These are phyloP conservation scores for Penicillium thymicola DNA, from an alignment of 2,329 filamentous ascomycete species.

Conservation along the genomic window DNA sequence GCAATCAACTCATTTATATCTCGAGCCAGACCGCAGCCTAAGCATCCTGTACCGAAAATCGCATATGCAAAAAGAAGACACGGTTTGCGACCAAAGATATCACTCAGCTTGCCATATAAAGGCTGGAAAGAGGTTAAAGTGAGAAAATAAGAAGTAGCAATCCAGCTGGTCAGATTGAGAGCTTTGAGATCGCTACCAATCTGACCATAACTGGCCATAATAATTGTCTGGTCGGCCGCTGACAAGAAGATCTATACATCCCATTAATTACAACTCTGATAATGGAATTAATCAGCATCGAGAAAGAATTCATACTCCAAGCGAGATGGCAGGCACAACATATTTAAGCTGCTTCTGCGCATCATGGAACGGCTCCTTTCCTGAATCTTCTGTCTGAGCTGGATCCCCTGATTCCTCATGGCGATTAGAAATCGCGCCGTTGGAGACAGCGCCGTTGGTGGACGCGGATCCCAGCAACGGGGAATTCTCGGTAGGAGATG, in stretches of 20 bases:
- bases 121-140: conserved; percentile 74
- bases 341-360: conserved; percentile 52
- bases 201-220: conserved; percentile 71
- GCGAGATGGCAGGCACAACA: conserved; percentile 59
- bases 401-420: conserved; percentile 21
- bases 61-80: conserved; percentile 51
- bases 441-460: conserved; percentile 25
- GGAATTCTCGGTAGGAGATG: conserved; percentile 41
- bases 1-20: conserved; percentile 64
- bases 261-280: background rate
- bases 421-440: conserved; percentile 22
- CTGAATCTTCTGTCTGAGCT: conserved; percentile 17
- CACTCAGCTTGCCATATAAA: conserved; percentile 57
- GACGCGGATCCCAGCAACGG: conserved; percentile 42
- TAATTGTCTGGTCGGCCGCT: conserved; percentile 72
- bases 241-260: conserved; percentile 63
- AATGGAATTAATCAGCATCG: background rate
- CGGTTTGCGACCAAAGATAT: conserved; percentile 56
- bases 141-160: conserved; percentile 68
- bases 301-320: conserved; percentile 52
- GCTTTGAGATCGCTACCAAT: conserved; percentile 74
- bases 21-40: conserved; percentile 57
- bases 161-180: conserved; percentile 72
- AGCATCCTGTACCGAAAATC: conserved; percentile 50
- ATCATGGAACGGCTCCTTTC: conserved; percentile 41